Evolutionary conservation across 768 basidiomycete species (phyloP), one percentile per base, ranked within the genome.

Genomic region (Panus rudis): DNA sequence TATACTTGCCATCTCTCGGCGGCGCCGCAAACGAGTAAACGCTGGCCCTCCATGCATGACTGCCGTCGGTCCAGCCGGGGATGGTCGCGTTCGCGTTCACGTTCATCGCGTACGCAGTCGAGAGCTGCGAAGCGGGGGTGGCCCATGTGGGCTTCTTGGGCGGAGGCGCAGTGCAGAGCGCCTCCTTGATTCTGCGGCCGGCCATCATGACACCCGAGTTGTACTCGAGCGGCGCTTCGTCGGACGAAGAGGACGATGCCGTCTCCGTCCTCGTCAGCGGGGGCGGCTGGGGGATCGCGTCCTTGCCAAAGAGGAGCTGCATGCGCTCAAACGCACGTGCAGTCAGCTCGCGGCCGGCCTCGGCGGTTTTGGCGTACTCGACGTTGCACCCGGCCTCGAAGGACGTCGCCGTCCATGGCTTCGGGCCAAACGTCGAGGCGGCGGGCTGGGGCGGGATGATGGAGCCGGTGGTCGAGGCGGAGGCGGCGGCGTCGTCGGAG

Each of bases 131-230:
- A 19, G 4, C 12, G 26, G 67, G 54, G 5, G 56, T 55, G 46
- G 69, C 67, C 54, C 50, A 51, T 2, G 45, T 40, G 14, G 47
- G 39, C 16, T 51, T 53, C 49, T 55, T 56, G 16, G 40, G 41
- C 41, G 58, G 56, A 22, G 72, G 68, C 19, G 67, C 64, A 0
- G 69, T 55, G 45, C 71, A 70, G 21, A 73, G 59, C 19, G 63
- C 65, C 13, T 72, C 66, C 31, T 68, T 63, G 55, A 84, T 75
- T 47, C 74, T 74, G 28, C 69, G 71, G 23, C 69, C 72, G 3
- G 79, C 76, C 81, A 84, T 84, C 72, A 85, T 83, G 62, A 82
- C 65, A 27, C 83, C 83, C 28, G 69, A 67, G 50, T 65, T 68
- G 56, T 72, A 82, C 30, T 75, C 67, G 19, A 66, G 63, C 2